A percentile compares a stretch with the other conserved stretches of the same genome.
Evolutionary conservation across 2,329 filamentous ascomycete species (phyloP).

Genomic region (Colletotrichum melonis): DNA sequence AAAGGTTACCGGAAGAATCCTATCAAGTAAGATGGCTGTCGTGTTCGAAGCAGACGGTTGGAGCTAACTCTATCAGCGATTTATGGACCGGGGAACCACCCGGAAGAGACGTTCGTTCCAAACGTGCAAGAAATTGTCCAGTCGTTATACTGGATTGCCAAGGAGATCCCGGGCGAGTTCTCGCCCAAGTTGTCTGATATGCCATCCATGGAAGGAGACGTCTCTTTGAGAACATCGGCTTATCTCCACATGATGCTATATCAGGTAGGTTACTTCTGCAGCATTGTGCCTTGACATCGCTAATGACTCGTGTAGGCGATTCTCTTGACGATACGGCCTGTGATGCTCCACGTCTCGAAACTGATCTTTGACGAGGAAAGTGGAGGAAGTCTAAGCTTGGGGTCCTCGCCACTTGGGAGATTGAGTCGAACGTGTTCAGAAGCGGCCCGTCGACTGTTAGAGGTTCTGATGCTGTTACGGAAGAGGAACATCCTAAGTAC

Average conservation of each 20-base stretch:
- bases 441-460: slow-evolving; percentile 23
- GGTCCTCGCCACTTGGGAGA: slow-evolving; percentile 2
- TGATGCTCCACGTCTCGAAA: slow-evolving; percentile 30
- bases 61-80: slow-evolving; percentile 34
- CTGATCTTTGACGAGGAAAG: slow-evolving; percentile 23
- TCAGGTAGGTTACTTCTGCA: slow-evolving; percentile 38
- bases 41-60: no score
- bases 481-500: slow-evolving; percentile 45
- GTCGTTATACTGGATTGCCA: slow-evolving; percentile 38
- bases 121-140: slow-evolving; percentile 46
- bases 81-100: slow-evolving; percentile 44
- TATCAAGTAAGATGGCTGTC: slow-evolving; percentile 3
- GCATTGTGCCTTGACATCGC: not conserved
- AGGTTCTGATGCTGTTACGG: slow-evolving; percentile 37
- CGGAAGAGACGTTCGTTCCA: slow-evolving; percentile 45
- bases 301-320: slow-evolving; percentile 36
- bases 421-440: slow-evolving; percentile 31
- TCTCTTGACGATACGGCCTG: slow-evolving; percentile 30
- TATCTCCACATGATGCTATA: slow-evolving; percentile 47
- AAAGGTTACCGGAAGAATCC: slow-evolving; percentile 22
- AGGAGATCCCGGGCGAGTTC: slow-evolving; percentile 37
- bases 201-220: slow-evolving; percentile 34
- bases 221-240: slow-evolving; percentile 44
- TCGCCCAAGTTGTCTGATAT: slow-evolving; percentile 38
- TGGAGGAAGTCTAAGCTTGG: not conserved